Percentiles rank a stretch among this genome's conserved stretches.
phyloP scores from a whole-genome alignment of 805 yeast genomes.

The Candida namnaoensis region DNA sequence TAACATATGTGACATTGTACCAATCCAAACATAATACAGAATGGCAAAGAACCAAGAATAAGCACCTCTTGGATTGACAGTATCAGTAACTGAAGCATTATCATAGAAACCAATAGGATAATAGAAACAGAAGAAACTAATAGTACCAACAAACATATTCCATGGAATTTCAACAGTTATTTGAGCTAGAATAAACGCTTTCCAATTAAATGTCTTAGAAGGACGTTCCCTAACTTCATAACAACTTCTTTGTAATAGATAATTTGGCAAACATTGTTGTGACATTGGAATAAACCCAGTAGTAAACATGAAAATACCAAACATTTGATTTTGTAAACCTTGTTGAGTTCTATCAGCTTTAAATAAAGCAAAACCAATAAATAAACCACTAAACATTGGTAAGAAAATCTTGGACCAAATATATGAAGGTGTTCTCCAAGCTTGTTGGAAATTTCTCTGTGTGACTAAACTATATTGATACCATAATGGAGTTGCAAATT shows the following conservation, averaged over 20 bases:
- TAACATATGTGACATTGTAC: conserved; percentile 49
- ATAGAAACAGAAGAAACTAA: conserved; percentile 54
- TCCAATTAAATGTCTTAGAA: conserved; percentile 63
- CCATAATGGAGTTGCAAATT: conserved; percentile 34
- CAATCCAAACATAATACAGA: conserved; percentile 38
- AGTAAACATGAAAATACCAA: conserved; percentile 62
- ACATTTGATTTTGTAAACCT: conserved; percentile 79
- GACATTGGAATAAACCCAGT: conserved; percentile 46
- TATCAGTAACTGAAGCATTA: conserved; percentile 51
- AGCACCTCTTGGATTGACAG: conserved; percentile 47
- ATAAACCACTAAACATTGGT: conserved; percentile 45
- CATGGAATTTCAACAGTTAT: conserved; percentile 61
- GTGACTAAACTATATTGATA: conserved; percentile 38
- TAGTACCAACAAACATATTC: conserved; percentile 53
- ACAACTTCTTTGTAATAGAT: conserved; percentile 50
- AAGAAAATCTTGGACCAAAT: conserved; percentile 52
- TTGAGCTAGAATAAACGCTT: conserved; percentile 52
- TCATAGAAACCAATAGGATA: conserved; percentile 62
- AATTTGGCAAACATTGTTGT: conserved; percentile 58
- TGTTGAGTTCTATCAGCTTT: conserved; percentile 55
- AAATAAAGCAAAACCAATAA: conserved; percentile 70
- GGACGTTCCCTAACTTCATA: conserved; percentile 72
- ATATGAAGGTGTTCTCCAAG: conserved; percentile 60
- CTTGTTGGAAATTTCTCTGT: conserved; percentile 50
- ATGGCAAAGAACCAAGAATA: conserved; percentile 33